These are phyloP conservation scores for Scheffersomyces titani DNA, from an alignment of 1,139 yeast species.

Conservation along the genomic window DNA sequence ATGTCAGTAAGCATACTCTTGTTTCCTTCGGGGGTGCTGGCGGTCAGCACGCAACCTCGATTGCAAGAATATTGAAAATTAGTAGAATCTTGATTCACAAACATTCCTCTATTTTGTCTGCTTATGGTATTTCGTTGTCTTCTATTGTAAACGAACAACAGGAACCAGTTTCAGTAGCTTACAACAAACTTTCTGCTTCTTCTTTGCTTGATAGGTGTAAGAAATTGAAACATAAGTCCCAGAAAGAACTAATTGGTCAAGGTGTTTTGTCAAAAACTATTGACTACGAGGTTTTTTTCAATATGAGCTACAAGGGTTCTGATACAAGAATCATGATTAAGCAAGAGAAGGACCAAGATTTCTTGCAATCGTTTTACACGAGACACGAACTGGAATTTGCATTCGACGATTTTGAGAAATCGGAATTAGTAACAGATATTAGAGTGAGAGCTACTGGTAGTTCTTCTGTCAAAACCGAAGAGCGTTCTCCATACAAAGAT, in stretches of 20 bases:
- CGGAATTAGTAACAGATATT: slow-evolving; percentile 20
- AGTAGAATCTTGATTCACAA: slow-evolving; percentile 19
- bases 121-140: slow-evolving; percentile 22
- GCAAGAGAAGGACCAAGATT: slow-evolving; percentile 19
- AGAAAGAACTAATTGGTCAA: slow-evolving; percentile 13
- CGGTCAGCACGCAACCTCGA: slow-evolving; percentile 23
- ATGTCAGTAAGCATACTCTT: slow-evolving; percentile 19
- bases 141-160: slow-evolving; percentile 21
- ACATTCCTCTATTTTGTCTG: slow-evolving; percentile 22
- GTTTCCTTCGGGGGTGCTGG: slow-evolving; percentile 27
- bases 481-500: slow-evolving; percentile 38
- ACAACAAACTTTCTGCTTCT: slow-evolving; percentile 10
- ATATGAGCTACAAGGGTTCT: slow-evolving; percentile 24
- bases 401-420: slow-evolving; percentile 56
- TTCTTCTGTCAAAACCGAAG: slow-evolving; percentile 23
- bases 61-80: slow-evolving; percentile 21
- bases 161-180: slow-evolving; percentile 17
- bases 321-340: slow-evolving; percentile 21
- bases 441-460: slow-evolving; percentile 55
- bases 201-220: slow-evolving; percentile 12
- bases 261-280: slow-evolving; percentile 17
- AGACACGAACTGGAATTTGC: slow-evolving; percentile 72
- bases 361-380: slow-evolving; percentile 41
- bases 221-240: slow-evolving; percentile 8
- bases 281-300: slow-evolving; percentile 13